A percentile compares a stretch with the other conserved stretches of the same genome.
phyloP scores from a whole-genome alignment of 495 filamentous ascomycete species.

The Chaetomium cochliodes region DNA sequence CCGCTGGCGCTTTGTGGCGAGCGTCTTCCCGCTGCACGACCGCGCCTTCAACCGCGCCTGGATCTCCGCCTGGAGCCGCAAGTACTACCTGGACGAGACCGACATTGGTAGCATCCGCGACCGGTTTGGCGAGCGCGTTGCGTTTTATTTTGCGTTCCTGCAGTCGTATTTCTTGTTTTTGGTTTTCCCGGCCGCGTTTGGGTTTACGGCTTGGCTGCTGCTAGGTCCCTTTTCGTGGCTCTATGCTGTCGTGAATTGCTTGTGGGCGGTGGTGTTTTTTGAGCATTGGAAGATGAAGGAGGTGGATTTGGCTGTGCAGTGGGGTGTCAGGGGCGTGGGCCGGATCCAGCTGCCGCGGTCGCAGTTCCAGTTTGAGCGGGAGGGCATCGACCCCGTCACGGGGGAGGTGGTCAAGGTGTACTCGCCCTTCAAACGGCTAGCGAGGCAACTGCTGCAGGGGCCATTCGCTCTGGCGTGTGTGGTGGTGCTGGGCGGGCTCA shows the following conservation, averaged over 20 bases:
- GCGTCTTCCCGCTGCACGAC: slow-evolving; percentile 87
- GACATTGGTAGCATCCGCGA: slow-evolving; percentile 85
- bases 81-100: slow-evolving; percentile 70
- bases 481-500: slow-evolving; percentile 71
- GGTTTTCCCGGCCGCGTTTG: slow-evolving; percentile 79
- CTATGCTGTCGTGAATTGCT: slow-evolving; percentile 75
- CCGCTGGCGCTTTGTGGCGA: slow-evolving; percentile 80
- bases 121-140: slow-evolving; percentile 89
- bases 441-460: slow-evolving; percentile 77
- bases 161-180: slow-evolving; percentile 90
- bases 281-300: slow-evolving; percentile 98
- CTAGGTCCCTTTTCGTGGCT: slow-evolving; percentile 80
- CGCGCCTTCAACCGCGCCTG: slow-evolving; percentile 82
- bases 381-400: slow-evolving; percentile 75
- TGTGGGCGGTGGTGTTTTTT: slow-evolving; percentile 89
- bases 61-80: slow-evolving; percentile 84
- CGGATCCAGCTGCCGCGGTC: slow-evolving; percentile 72
- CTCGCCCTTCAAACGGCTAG: slow-evolving; percentile 71
- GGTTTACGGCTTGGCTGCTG: slow-evolving; percentile 75
- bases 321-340: slow-evolving; percentile 87
- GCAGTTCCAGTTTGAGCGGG: slow-evolving; percentile 75
- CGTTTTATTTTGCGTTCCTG: slow-evolving; percentile 94
- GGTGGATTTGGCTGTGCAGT: slow-evolving; percentile 82
- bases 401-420: slow-evolving; percentile 79
- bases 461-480: slow-evolving; percentile 80